Evolutionary conservation across 2,329 filamentous ascomycete genomes (phyloP), one percentile per base, ranked within the genome.

Genomic region (Fusarium vanettenii): DNA sequence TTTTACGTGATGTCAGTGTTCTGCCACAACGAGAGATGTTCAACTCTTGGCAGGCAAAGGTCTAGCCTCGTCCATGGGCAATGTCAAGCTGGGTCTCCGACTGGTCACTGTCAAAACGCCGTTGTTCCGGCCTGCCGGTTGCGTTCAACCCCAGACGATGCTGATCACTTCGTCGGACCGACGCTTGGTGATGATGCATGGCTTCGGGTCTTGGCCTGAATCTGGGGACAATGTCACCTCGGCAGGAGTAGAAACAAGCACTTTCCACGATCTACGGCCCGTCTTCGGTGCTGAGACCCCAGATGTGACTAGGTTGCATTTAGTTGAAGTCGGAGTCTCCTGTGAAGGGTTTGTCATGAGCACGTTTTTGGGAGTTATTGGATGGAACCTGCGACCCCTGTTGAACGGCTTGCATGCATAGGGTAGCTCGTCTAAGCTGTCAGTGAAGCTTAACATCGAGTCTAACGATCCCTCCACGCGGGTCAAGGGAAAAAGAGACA

Each of bases 221-320:
- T 61, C 33, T 66, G 56, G 66, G 60, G 33, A 66, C 7, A 43
- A 64, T 63, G 61, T 55, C 50, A 68, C 68, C 37, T 62, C 20
- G 60, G 62, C 50, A 61, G 48, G 22, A 52, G 22, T 37, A 43
- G 35, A 37, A 45, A 56, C 41, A 33, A 60, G 41, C 48, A 69
- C 48, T 27, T 41, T 60, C 35, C 39, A 48, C 16, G 52, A 64
- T 71, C 64, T 67, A 50, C 71, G 74, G 74, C 71, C 71, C 71
- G 66, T 76, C 63, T 66, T 75, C 74, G 71, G 74, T 35, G 62
- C 45, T 57, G 55, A 65, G 29, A n/a, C 43, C 74, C 37, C 65
- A 72, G 73, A 64, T 61, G 64, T 11, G 71, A 74, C 62, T 64
- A 74, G 68, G 66, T 61, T 45, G 27, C 48, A 45, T 60, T 45